A percentile compares a stretch with the other conserved stretches of the same genome.
Evolutionary conservation across 2,329 filamentous ascomycete genomes (phyloP).

Genomic region (Fusarium bactridioides): DNA sequence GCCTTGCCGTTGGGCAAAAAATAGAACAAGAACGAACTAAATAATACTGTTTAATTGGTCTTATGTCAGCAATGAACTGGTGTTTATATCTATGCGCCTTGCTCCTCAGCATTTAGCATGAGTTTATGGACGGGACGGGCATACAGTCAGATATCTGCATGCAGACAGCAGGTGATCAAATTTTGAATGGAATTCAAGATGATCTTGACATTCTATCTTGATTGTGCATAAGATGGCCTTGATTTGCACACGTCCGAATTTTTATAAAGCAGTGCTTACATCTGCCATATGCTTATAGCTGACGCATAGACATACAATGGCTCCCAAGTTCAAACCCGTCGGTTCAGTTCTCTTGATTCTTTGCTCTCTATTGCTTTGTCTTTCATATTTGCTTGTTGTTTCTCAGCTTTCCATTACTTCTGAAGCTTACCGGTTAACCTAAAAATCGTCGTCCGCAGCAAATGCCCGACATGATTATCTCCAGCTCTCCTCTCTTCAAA

Average conservation of each 20-base stretch:
- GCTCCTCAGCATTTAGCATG: background rate
- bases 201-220: background rate
- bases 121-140: background rate
- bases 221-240: background rate
- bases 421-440: no score
- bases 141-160: background rate
- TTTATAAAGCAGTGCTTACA: slow-evolving; percentile 7
- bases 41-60: background rate
- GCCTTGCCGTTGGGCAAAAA: background rate
- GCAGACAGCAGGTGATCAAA: background rate
- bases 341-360: background rate
- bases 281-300: slow-evolving; percentile 1
- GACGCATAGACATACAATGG: background rate
- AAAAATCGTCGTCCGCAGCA: background rate
- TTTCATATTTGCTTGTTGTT: background rate
- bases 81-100: background rate
- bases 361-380: background rate
- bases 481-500: slow-evolving; percentile 40
- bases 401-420: background rate
- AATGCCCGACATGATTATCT: slow-evolving; percentile 32
- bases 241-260: background rate
- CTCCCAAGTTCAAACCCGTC: background rate
- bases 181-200: background rate
- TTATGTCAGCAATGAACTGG: background rate
- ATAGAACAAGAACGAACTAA: background rate